A percentile compares a stretch with the other conserved stretches of the same genome.
phyloP scores from a whole-genome alignment of 1,284 basidiomycete genomes.

The Caloboletus firmus region DNA sequence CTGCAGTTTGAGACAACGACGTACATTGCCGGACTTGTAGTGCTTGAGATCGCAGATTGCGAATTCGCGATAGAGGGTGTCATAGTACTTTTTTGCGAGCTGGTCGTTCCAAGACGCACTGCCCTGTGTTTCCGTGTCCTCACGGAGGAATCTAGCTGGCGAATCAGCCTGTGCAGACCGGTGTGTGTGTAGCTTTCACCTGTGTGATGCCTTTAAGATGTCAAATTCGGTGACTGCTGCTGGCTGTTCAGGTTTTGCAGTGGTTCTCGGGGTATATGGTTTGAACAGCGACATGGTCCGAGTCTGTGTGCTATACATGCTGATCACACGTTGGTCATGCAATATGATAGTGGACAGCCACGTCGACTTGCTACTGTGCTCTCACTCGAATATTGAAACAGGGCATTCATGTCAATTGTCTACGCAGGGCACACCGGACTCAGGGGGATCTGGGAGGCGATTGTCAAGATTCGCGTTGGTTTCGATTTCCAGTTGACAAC shows the following conservation, averaged over 20 bases:
- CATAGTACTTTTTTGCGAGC: constrained; percentile 85
- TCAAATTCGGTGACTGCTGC: constrained; percentile 55
- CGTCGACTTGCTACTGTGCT: no score
- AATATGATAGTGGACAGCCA: no score
- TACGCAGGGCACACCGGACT: not conserved
- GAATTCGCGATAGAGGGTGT: constrained; percentile 84
- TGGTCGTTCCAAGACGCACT: constrained; percentile 72
- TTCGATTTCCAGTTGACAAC: not conserved
- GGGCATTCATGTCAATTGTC: not conserved
- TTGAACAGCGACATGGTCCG: not conserved
- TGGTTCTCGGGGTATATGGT: constrained; percentile 8
- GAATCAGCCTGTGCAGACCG: not conserved
- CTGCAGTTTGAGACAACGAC: constrained; percentile 14
- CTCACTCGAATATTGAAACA: not conserved
- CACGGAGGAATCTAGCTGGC: constrained; percentile 74
- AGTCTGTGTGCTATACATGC: no score
- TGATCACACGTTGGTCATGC: not conserved
- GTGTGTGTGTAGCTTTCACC: constrained; percentile 36
- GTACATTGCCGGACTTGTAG: constrained; percentile 86
- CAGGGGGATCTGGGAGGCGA: not conserved
- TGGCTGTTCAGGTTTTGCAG: not conserved
- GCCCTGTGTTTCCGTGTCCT: constrained; percentile 48
- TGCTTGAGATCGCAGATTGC: constrained; percentile 92
- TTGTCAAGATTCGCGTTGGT: not conserved
- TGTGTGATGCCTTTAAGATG: constrained; percentile 63